Conservation (phyloP, 768 basidiomycete species). For the Rhodotorula babjevae region DNA sequence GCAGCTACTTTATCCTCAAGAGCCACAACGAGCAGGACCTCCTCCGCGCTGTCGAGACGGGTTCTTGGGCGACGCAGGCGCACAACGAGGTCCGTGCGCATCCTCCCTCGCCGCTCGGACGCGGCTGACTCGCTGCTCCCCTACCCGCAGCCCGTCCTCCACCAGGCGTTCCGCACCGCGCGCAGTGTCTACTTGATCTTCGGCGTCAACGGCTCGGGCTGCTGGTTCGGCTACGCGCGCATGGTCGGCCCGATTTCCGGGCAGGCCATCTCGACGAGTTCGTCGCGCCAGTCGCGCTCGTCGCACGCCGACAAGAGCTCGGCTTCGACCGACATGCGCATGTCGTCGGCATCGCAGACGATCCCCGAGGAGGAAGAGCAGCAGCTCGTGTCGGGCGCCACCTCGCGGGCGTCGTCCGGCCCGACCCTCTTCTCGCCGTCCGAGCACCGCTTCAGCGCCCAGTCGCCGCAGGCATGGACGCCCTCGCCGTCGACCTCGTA, state of each 20-base stretch:
- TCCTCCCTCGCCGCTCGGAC: not conserved
- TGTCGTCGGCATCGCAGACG: conserved; percentile 1
- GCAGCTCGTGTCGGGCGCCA: not conserved
- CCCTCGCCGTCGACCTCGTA: not conserved
- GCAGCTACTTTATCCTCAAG: conserved; percentile 27
- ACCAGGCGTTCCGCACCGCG: conserved; percentile 85
- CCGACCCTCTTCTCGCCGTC: conserved; percentile 39
- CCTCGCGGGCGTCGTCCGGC: not conserved
- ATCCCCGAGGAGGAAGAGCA: conserved; percentile 38
- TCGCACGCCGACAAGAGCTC: not conserved
- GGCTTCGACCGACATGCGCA: not conserved
- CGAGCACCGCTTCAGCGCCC: conserved; percentile 28
- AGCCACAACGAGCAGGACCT: conserved; percentile 42
- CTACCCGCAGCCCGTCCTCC: conserved; percentile 61
- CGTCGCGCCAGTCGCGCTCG: conserved; percentile 15
- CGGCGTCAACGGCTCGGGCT: conserved; percentile 86
- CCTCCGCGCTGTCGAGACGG: conserved; percentile 55
- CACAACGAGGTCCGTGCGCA: conserved; percentile 42
- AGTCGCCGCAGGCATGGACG: conserved; percentile 5
- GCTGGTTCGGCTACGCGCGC: conserved; percentile 89
- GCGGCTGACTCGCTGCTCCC: conserved; percentile 56
- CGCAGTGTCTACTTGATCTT: conserved; percentile 83
- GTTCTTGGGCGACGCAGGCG: conserved; percentile 81
- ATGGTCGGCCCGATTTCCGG: conserved; percentile 55
- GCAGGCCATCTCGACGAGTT: conserved; percentile 1